Conservation (phyloP, 2,329 filamentous ascomycete genomes). For the Neonectria coccinea region DNA sequence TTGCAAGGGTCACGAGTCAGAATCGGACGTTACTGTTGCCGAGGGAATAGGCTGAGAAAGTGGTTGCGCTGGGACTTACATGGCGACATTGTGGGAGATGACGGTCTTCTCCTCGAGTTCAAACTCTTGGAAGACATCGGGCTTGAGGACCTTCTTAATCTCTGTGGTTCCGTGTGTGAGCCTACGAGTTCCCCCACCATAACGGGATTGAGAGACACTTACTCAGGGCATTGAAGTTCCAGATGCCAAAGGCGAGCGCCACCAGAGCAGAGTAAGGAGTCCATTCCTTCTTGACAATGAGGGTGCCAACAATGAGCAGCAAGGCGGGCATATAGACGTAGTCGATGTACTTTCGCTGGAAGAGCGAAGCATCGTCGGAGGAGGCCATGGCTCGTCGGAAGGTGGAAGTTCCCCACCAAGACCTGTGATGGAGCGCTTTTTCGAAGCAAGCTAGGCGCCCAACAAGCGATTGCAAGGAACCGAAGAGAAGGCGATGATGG, state of each 20-base stretch:
- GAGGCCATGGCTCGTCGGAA: slow-evolving; percentile 41
- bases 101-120: slow-evolving; percentile 94
- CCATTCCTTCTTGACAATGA: slow-evolving; percentile 84
- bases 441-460: slow-evolving; percentile 10
- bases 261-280: slow-evolving; percentile 75
- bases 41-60: slow-evolving; percentile 25
- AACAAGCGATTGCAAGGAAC: slow-evolving; percentile 2
- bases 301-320: slow-evolving; percentile 79
- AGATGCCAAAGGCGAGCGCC: slow-evolving; percentile 73
- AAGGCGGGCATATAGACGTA: slow-evolving; percentile 87
- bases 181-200: slow-evolving; percentile 10
- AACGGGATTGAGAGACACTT: slow-evolving; percentile 53
- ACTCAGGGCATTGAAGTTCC: slow-evolving; percentile 80
- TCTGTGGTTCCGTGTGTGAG: slow-evolving; percentile 60
- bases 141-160: slow-evolving; percentile 85
- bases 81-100: slow-evolving; percentile 97
- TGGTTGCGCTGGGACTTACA: slow-evolving; percentile 65
- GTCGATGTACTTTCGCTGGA: slow-evolving; percentile 75
- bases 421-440: slow-evolving; percentile 28
- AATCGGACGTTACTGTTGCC: background rate
- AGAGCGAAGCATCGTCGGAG: slow-evolving; percentile 46
- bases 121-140: slow-evolving; percentile 89
- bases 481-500: slow-evolving; percentile 8
- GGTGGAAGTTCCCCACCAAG: slow-evolving; percentile 37
- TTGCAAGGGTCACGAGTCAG: slow-evolving; percentile 13